Evolutionary conservation across 257 asterid species (phyloP).

Genomic region (Datura wrightii): DNA sequence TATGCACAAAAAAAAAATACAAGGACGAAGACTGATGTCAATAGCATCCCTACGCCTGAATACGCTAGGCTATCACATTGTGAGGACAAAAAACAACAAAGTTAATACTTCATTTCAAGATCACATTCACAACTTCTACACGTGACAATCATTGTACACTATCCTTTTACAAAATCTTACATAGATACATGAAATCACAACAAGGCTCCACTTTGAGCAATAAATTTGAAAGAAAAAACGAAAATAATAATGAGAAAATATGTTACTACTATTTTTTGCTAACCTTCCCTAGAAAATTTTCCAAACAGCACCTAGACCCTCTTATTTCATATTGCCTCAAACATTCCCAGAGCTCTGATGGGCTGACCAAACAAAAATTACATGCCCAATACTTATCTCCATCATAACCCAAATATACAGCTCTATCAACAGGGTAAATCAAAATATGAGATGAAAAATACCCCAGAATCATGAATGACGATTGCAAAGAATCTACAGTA

Average conservation of each 20-base stretch:
- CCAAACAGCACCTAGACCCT: no score
- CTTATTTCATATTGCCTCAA: no score
- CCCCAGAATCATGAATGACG: neutral
- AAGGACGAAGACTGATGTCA: no score
- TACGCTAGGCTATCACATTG: no score
- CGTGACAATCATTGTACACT: neutral
- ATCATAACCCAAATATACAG: neutral
- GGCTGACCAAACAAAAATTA: no score
- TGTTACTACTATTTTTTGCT: neutral
- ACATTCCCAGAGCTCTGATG: conserved; percentile 2
- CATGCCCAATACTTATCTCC: neutral
- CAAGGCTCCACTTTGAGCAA: neutral
- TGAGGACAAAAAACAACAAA: no score
- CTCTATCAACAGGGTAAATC: neutral
- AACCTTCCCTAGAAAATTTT: neutral
- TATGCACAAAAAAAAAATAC: no score
- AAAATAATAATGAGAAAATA: neutral
- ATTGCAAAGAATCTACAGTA: conserved; percentile 7
- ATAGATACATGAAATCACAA: neutral
- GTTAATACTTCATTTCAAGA: no score
- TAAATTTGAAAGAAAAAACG: neutral
- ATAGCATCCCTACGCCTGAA: no score
- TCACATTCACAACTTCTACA: neutral
- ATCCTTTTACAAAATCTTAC: neutral
- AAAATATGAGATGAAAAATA: neutral